Evolutionary conservation across 2,329 filamentous ascomycete species (phyloP).

Genomic region (Chaetoscypha palmicola): DNA sequence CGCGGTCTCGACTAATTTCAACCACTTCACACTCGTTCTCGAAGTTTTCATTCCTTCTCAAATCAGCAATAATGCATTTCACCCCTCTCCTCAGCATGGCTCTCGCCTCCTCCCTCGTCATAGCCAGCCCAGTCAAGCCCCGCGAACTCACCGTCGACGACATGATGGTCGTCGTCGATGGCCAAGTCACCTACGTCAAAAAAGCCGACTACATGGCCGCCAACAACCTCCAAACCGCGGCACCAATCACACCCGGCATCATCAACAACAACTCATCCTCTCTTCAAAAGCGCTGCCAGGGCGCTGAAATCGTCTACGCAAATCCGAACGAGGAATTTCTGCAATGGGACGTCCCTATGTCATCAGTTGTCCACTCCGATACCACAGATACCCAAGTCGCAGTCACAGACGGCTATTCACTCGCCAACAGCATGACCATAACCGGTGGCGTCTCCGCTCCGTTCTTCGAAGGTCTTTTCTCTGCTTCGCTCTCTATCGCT

Average conservation of each 20-base stretch:
- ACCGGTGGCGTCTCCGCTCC: constrained; percentile 15
- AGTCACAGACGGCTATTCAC: constrained; percentile 30
- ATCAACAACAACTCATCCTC: neutral
- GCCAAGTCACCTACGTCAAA: constrained; percentile 25
- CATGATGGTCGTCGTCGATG: constrained; percentile 24
- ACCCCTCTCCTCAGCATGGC: neutral
- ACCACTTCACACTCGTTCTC: neutral
- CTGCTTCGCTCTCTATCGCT: constrained; percentile 22
- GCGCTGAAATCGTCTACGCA: constrained; percentile 22
- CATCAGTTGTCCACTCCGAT: constrained; percentile 32
- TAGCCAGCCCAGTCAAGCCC: constrained; percentile 2
- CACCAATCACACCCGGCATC: constrained; percentile 5
- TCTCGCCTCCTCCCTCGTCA: constrained; percentile 6
- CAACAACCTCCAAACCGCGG: constrained; percentile 4
- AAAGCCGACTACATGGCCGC: constrained; percentile 19
- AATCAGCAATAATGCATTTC: constrained; percentile 1
- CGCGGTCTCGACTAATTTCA: neutral
- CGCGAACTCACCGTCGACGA: constrained; percentile 21
- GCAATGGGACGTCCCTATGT: constrained; percentile 36
- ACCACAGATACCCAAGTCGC: constrained; percentile 28
- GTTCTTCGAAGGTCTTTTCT: constrained; percentile 28
- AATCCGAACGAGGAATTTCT: constrained; percentile 27
- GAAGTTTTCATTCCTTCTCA: constrained; percentile 5
- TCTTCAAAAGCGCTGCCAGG: constrained; percentile 2
- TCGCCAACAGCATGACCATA: constrained; percentile 31